Evolutionary conservation across 306 rosid species (phyloP), one percentile per base, ranked within the genome.

Genomic region (Sechiopsis laciniata): DNA sequence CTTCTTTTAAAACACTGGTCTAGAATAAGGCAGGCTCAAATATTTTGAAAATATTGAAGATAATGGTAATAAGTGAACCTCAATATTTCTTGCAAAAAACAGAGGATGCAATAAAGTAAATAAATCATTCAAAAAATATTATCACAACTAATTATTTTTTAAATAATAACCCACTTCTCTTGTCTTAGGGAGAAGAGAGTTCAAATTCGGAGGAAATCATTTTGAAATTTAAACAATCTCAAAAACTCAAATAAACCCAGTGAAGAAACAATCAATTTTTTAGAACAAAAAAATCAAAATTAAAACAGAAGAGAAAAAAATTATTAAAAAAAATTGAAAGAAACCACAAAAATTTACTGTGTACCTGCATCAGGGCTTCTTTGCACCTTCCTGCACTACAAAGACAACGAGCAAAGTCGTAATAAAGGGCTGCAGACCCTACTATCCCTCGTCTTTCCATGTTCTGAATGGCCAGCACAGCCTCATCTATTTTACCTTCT

Each of bases 371-470:
- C 65, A 90, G 82, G 74, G 96, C 98, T 77, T 94, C 98, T 37
- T 78, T 76, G 80, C 92, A 86, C 87, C 97, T 87, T 82, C 96
- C 98, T 71, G 89, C 90, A 58, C 88, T 84, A 80, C 98, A 90
- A 68, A 94, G 97, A 80, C 97, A 90, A 58, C 98, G 90, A 79
- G 97, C 94, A 68, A 90, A 89, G 78, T 90, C 98, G 82, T 94
- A 90, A 84, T 94, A 90, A 77, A 94, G 87, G 80, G 93, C 86
- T 67, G 98, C 98, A 81, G 97, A 89, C 51, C 98, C 98, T 56
- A 90, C 96, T 79, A 94, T 79, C 74, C 97, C 98, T 59, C 88
- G 94, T 72, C 75, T 80, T 91, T 90, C 98, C 98, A 94, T 94
- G 68, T 86, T 82, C 64, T 79, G 82, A 62, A 94, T 88, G 55